These are phyloP conservation scores for Mucor plumbeus DNA, from an alignment of 371 early-diverging fungal genomes.

Conservation along the genomic window DNA sequence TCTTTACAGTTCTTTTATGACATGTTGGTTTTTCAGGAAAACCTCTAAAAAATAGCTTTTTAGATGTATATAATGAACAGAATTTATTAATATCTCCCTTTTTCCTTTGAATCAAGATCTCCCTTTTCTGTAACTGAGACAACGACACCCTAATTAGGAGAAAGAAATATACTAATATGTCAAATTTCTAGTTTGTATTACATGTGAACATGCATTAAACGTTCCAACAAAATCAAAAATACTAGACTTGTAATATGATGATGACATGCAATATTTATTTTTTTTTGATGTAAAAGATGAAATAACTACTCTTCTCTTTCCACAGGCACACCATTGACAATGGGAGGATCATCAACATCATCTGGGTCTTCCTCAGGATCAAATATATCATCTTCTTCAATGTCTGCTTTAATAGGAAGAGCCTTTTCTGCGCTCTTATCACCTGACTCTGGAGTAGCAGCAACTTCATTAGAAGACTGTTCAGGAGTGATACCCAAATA, in stretches of 20 bases:
- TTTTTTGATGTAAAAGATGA: no score
- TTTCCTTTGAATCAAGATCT: background rate
- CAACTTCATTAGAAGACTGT: background rate
- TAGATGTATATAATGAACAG: no score
- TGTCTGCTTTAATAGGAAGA: background rate
- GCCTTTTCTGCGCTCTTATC: background rate
- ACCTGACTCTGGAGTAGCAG: background rate
- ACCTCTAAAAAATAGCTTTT: background rate
- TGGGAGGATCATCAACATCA: conserved; percentile 18
- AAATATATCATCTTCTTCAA: conserved; percentile 15
- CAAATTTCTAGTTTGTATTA: background rate
- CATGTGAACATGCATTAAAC: conserved; percentile 3
- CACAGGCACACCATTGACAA: conserved; percentile 11
- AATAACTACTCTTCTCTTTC: conserved; percentile 14
- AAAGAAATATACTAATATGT: background rate
- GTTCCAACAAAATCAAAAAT: background rate
- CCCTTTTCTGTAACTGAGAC: background rate
- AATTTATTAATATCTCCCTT: background rate
- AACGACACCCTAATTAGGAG: background rate
- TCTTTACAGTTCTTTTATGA: no score
- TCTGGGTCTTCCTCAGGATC: conserved; percentile 22
- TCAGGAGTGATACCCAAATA: background rate
- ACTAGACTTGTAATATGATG: no score
- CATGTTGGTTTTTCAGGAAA: background rate
- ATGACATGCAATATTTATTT: no score